Evolutionary conservation across 1,284 basidiomycete species (phyloP).

Genomic region (Ceratobasidium sp.): DNA sequence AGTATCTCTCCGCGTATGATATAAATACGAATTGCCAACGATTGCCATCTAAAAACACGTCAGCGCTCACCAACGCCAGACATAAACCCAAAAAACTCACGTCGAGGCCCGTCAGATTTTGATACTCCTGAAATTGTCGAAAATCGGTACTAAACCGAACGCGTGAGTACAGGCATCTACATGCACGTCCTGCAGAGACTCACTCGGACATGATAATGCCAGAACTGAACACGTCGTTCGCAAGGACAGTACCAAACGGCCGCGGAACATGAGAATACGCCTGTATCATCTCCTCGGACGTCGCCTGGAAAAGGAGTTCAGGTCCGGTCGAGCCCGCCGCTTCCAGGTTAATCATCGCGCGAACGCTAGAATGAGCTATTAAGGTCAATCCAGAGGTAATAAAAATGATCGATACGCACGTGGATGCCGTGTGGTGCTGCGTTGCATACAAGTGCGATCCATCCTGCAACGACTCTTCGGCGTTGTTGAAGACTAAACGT

Average conservation of each 20-base stretch:
- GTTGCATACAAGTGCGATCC: conserved; percentile 93
- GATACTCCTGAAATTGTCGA: conserved; percentile 92
- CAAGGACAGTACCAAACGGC: conserved; percentile 91
- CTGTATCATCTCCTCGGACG: conserved; percentile 91
- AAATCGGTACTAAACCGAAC: conserved; percentile 79
- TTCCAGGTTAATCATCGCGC: conserved; percentile 93
- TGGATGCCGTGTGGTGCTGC: conserved; percentile 78
- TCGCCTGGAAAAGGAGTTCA: conserved; percentile 96
- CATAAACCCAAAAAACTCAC: conserved; percentile 57
- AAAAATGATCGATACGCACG: conserved; percentile 60
- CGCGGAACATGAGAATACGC: conserved; percentile 88
- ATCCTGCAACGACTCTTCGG: conserved; percentile 94
- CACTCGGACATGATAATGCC: conserved; percentile 92
- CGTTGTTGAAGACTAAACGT: conserved; percentile 90
- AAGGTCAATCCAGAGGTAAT: conserved; percentile 12
- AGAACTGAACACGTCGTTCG: conserved; percentile 94
- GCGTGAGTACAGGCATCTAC: conserved; percentile 47
- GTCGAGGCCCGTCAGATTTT: conserved; percentile 87
- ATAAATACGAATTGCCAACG: conserved; percentile 92
- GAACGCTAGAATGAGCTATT: conserved; percentile 64
- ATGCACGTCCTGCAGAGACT: conserved; percentile 52
- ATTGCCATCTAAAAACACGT: conserved; percentile 79
- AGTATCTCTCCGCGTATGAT: conserved; percentile 88
- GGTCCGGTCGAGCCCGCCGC: conserved; percentile 90
- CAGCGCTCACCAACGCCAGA: not conserved